Percentiles rank a stretch among this genome's conserved stretches.
phyloP scores from a whole-genome alignment of 75 land plant species.

The Cupressus sempervirens region DNA sequence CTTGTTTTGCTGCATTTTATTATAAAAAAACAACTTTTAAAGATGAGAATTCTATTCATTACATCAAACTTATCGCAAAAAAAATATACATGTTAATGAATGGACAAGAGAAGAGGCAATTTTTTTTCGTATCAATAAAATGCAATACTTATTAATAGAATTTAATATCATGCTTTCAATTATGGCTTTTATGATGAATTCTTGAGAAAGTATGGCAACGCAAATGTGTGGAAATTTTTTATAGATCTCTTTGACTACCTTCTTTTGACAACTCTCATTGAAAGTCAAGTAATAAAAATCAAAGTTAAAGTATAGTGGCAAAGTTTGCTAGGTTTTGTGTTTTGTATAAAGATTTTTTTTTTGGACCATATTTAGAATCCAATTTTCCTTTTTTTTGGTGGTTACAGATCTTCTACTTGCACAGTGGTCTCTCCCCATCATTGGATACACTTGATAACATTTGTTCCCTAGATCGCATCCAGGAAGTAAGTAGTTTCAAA shows the following conservation, averaged over 20 bases:
- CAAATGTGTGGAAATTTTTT: conserved; percentile 88
- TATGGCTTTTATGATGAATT: conserved; percentile 57
- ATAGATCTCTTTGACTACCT: conserved; percentile 89
- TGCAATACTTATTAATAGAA: not conserved
- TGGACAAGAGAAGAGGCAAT: not conserved
- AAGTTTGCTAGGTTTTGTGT: not conserved
- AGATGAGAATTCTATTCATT: not conserved
- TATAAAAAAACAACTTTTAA: too few relatives aligned
- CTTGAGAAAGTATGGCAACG: conserved; percentile 78
- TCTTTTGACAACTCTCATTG: conserved; percentile 70
- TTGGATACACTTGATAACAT: too few relatives aligned
- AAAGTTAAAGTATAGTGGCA: not conserved
- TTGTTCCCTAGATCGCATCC: too few relatives aligned
- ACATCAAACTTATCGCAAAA: not conserved
- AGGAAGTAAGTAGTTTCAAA: too few relatives aligned
- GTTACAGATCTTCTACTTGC: conserved; percentile 80
- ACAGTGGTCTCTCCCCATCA: conserved; percentile 96
- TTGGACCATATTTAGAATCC: not conserved
- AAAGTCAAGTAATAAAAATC: conserved; percentile 27
- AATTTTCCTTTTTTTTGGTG: not conserved
- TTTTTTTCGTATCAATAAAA: not conserved
- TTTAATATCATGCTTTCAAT: conserved; percentile 15
- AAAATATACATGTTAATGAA: not conserved
- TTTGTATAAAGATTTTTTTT: not conserved
- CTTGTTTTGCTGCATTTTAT: too few relatives aligned